Base-by-base conservation (phyloP, 2,329 filamentous ascomycete genomes). In the Claviceps cyperi region DNA sequence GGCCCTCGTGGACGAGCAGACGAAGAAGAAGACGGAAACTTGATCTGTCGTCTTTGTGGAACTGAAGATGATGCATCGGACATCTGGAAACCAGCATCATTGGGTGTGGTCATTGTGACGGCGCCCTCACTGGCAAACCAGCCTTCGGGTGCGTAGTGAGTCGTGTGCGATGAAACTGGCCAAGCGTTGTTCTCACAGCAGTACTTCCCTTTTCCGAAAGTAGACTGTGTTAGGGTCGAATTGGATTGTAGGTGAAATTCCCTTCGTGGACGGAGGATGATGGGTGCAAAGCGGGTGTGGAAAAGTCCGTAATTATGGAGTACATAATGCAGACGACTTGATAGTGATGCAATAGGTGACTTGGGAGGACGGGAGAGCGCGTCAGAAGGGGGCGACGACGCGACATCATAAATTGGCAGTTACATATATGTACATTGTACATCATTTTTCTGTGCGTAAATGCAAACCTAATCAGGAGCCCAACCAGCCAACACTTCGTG, bases 21-120 rank as follows among this genome's bases (percentile, higher is more conserved):
- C 6, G 76, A 77, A 7, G 76, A 78, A 43, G 74, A 73, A 51
- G 71, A 70, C 28, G 28, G 28, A 49, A 71, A 67, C 48, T 62
- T 66, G 32, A 64, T 60, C 53, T 67, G 66, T 51, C 67, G 64
- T 54, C 67, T 67, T 43, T 74, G 59, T 39, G 64, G 64, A 45
- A 66, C 60, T 54, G 68, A 65, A 43, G 69, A 71, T 47, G 68
- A 66, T 51, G 67, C 73, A 58, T 80, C 77, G 54, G 77, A 80
- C 74, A 79, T 79, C 58, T 71, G 64, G 58, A 72, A 71, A 56
- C 74, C 76, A 62, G 69, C 66, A 55, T 80, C 76, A 68, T 76
- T 79, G 51, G 76, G 71, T 52, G 73, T 64, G 59, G 73, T 71
- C 73, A 76, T 75, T 53, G 39, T 49, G 32, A 32, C 24, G 14